Evolutionary conservation across 371 early-diverging fungal genomes (phyloP), one percentile per base, ranked within the genome.

Genomic region (Batrachochytrium dendrobatidis): DNA sequence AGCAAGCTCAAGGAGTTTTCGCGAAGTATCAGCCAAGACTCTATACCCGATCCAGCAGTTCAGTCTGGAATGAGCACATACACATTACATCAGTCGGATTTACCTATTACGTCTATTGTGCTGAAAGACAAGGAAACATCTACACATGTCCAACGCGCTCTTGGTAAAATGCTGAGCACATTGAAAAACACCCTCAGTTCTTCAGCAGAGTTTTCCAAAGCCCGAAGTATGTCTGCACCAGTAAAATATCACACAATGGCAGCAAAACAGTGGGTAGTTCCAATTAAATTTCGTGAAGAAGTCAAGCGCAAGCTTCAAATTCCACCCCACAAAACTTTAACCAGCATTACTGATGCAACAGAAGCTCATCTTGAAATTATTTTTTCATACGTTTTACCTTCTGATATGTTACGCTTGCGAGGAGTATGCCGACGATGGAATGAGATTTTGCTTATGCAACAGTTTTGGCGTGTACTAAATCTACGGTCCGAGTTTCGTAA

Each of bases 361-460:
- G 64, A 61, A 4, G 48, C 43, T 8, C 50, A 63, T 20, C 35
- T 69, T 1, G 53, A 52, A 15, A n/a, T 30, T 8, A 33, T 64
- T 25, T 29, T 71, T 10, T 34, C 60, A 22, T 68, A 57, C 44
- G 56, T 72, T 24, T 31, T 62, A 32, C 66, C 69, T 6, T 29
- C 58, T 15, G 63, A 63, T 22, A 61, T 66, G 2, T 34, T 62
- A 20, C 30, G 35, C 30, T 33, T 70, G 30, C 67, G 69, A 20
- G 56, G 32, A 20, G 58, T 73, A 0, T 64, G 69, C 43, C 56
- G 58, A n/a, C 35, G 58, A 15, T 75, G 71, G 62, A 66, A 65
- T 24, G 56, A 66, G 7, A 33, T 63, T 28, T 43, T 72, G 20
- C 53, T 53, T 24, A 59, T 64, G 45, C 56, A 63, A 3, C 26